Base-by-base conservation (phyloP, 371 early-diverging fungal species). In the Fennellomyces sp. region DNA sequence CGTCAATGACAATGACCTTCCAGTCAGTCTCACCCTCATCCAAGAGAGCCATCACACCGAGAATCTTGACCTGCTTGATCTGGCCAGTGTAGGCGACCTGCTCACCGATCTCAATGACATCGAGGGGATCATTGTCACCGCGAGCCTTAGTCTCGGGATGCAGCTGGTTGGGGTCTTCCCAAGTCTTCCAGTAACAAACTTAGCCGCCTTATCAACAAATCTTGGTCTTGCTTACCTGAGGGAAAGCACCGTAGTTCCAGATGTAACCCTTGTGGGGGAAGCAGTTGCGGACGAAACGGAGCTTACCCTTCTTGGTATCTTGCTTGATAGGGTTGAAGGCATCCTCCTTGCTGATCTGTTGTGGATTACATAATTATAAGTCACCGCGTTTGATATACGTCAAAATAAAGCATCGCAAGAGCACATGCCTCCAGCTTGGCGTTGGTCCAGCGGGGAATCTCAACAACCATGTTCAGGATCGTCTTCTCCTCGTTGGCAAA, bases 11-110 rank as follows among this genome's bases (percentile, higher is more conserved):
- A 57, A 98, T 83, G 30, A 98, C 83, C 83, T 98, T 98, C 98
- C 98, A 98, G 86, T 98, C 99, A 53, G 97, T 96, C 81, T 98
- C 98, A 49, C 91, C 91, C 67, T 95, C 94, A 75, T 97, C 98
- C 56, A 98, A 75, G 56, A 98, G 75, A 39, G 94, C 98, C 85
- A 98, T 86, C 58, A 91, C 83, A 53, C 99, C 99, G 26, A 98
- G 82, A 19, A 96, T 84, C 82, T 97, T 98, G 60, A 94, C 97
- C 80, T 94, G 91, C 82, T 97, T 97, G 58, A 79, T 65, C 56
- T 73, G 66, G 49, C 73, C 75, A 26, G 69, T 64, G n/a, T 62
- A 52, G 23, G 66, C 80, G 19, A 76, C 75, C 26, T 60, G 61
- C 15, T 63, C 63, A 27, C 75, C 80, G 47, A 76, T 70, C 71